These are phyloP conservation scores for Ascoidea asiatica DNA, from an alignment of 805 yeast species.

Conservation along the genomic window DNA sequence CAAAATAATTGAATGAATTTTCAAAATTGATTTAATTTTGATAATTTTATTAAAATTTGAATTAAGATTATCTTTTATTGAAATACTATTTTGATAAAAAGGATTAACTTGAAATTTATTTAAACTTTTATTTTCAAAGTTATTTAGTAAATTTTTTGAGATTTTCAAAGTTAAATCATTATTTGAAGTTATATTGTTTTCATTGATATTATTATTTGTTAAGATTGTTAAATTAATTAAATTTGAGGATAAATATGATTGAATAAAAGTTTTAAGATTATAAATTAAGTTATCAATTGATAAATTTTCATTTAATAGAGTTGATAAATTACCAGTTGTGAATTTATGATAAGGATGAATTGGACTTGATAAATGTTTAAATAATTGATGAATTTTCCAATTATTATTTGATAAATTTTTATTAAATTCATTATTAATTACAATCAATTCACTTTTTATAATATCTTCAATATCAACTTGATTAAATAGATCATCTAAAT, in stretches of 20 bases:
- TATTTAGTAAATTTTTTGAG: constrained; percentile 50
- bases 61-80: background rate
- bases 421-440: constrained; percentile 92
- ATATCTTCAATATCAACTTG: constrained; percentile 36
- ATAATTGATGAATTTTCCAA: constrained; percentile 82
- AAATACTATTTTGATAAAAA: constrained; percentile 23
- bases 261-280: constrained; percentile 62
- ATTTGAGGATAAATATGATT: constrained; percentile 66
- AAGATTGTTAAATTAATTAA: constrained; percentile 75
- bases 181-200: constrained; percentile 56
- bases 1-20: constrained; percentile 50
- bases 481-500: no score
- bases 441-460: constrained; percentile 81
- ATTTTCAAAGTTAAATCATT: constrained; percentile 43
- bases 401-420: constrained; percentile 79
- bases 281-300: constrained; percentile 56
- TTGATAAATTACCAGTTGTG: constrained; percentile 73
- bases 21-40: constrained; percentile 72
- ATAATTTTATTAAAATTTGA: constrained; percentile 39
- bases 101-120: constrained; percentile 31
- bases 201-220: constrained; percentile 38
- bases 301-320: constrained; percentile 59
- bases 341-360: constrained; percentile 76
- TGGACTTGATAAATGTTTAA: constrained; percentile 57
- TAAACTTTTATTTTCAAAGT: constrained; percentile 17